These are phyloP conservation scores for Saksenaea oblongispora DNA, from an alignment of 371 early-diverging fungal genomes.

Conservation along the genomic window DNA sequence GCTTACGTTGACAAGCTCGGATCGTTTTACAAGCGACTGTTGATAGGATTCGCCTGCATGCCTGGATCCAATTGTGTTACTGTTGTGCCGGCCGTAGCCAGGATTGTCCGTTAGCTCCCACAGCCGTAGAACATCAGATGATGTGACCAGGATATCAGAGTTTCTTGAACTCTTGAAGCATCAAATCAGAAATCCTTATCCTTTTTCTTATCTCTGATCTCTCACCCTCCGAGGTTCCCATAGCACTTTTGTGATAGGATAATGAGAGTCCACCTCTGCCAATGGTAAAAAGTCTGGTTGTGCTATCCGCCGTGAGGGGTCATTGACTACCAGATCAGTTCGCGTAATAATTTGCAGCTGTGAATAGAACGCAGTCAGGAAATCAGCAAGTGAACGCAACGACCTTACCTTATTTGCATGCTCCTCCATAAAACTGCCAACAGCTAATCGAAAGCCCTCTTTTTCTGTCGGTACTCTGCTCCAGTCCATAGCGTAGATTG, in stretches of 20 bases:
- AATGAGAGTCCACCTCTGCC: slow-evolving; percentile 79
- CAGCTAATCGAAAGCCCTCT: slow-evolving; percentile 74
- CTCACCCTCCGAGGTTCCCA: slow-evolving; percentile 84
- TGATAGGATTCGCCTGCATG: slow-evolving; percentile 5
- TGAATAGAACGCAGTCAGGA: background rate
- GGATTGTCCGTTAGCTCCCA: slow-evolving; percentile 80
- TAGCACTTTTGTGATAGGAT: slow-evolving; percentile 86
- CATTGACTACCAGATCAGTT: slow-evolving; percentile 44
- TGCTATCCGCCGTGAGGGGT: slow-evolving; percentile 7
- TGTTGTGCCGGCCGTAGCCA: slow-evolving; percentile 18
- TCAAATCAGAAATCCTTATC: background rate
- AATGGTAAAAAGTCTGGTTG: slow-evolving; percentile 68
- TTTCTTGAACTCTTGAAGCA: slow-evolving; percentile 23
- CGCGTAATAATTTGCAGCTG: slow-evolving; percentile 69
- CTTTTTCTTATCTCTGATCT: background rate
- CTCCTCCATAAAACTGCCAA: slow-evolving; percentile 85
- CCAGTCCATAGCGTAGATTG: slow-evolving; percentile 87
- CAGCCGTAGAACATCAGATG: slow-evolving; percentile 84
- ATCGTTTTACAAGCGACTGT: slow-evolving; percentile 39
- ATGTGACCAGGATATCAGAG: slow-evolving; percentile 82
- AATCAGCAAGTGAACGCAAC: background rate
- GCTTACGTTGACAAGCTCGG: slow-evolving; percentile 61
- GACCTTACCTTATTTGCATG: slow-evolving; percentile 71
- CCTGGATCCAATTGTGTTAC: slow-evolving; percentile 42
- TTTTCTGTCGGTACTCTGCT: slow-evolving; percentile 64